A percentile compares a stretch with the other conserved stretches of the same genome.
phyloP scores from a whole-genome alignment of 192 early-diverging fungal species.

The Coemansia erecta region DNA sequence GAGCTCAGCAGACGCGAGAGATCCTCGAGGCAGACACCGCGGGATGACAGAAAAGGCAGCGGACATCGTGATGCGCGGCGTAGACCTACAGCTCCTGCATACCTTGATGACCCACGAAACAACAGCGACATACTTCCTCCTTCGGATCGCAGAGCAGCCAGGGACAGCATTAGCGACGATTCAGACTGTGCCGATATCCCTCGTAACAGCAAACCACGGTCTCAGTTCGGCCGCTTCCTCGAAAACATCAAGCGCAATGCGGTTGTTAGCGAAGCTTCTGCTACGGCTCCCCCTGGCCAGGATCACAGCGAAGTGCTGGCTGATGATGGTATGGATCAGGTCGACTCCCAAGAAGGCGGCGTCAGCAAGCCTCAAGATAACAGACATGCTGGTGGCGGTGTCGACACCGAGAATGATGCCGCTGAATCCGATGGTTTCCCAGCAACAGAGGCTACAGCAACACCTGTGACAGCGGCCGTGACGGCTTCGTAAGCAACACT shows the following conservation, averaged over 20 bases:
- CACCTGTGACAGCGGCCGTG: slow-evolving; percentile 6
- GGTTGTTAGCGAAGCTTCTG: neutral
- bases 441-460: neutral
- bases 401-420: neutral
- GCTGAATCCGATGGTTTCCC: neutral
- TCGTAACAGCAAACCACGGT: slow-evolving; percentile 23
- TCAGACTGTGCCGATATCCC: slow-evolving; percentile 12
- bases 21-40: neutral
- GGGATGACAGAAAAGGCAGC: neutral
- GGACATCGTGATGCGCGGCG: neutral
- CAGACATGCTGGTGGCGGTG: neutral
- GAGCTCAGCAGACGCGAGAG: neutral
- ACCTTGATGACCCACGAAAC: slow-evolving; percentile 46
- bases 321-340: neutral
- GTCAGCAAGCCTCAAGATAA: too few relatives aligned
- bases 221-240: slow-evolving; percentile 48
- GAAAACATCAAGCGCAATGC: slow-evolving; percentile 38
- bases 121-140: slow-evolving; percentile 12
- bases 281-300: neutral
- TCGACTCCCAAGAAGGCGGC: too few relatives aligned
- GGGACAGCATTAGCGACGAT: slow-evolving; percentile 5
- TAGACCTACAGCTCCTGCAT: neutral
- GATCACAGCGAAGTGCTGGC: neutral
- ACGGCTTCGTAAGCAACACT: neutral
- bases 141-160: neutral